Base-by-base conservation (phyloP, 83 land plant genomes). In the Diphasiastrum complanatum region DNA sequence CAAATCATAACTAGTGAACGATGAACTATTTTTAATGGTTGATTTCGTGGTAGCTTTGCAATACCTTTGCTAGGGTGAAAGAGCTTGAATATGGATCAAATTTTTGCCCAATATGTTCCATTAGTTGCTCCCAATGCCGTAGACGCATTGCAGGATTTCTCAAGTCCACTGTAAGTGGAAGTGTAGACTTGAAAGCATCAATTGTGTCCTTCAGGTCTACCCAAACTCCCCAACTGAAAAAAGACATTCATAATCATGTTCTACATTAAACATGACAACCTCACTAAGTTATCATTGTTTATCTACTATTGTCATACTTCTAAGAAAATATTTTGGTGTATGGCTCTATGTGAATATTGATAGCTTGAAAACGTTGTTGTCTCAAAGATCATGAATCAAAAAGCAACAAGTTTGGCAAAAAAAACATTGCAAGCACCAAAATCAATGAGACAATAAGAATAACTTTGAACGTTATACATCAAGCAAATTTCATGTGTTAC, bases 171-270 rank as follows among this genome's bases (percentile, higher is more conserved):
- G 75, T 71, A 16, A 71, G 53, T 30, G 75, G 75, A 24, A 71
- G 63, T 5, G 75, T 71, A 12, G 72, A 56, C 32, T 71, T 71
- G 45, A 71, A 71, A 1, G 75, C 38, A 56, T 71, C 75, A 33
- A 71, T 55, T 4, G 75, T 71, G 23, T 71, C 75, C 56, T 71
- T 71, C 18, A 71, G 33, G 11, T 64, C 70, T 26, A 5, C 20
- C 75, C 75, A 71, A 10, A 71, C 69, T 32, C 51, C 58, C 75
- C 75, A 71, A 11, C 75, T 71, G 63, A n/a, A n/a, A n/a, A n/a
- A n/a, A n/a, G n/a, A n/a, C 66, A 63, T n/a, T 5, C 8, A 5
- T 55, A 25, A 14, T 12, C 65, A 29, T 33, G 27, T 38, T 20
- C 8, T 10, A 52, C 11, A 31, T 12, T 19, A 12, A 27, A 53